Evolutionary conservation across 768 basidiomycete genomes (phyloP), one percentile per base, ranked within the genome.

Genomic region (Tylopilus sp.): DNA sequence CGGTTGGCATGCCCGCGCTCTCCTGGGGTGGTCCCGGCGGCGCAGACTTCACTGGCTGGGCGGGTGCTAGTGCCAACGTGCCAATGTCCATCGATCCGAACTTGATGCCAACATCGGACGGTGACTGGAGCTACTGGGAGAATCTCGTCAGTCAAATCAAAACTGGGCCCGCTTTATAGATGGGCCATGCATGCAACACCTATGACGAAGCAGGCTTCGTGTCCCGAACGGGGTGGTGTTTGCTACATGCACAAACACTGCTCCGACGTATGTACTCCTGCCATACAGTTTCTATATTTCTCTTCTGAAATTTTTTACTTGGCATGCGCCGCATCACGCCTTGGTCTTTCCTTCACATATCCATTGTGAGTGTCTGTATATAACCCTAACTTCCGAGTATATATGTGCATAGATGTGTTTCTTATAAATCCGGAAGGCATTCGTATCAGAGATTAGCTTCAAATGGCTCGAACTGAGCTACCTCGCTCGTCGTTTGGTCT

Each of bases 101-200:
- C 31, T 55, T 78, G 17, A 59, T 83, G 41, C 70, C 74, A 43
- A 78, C 75, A 5, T 53, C 79, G 42, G 85, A 86, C 53, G 83
- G 81, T 13, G 88, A 90, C 68, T 88, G 83, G 80, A 80, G 72
- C 51, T 91, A 90, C 60, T 90, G 88, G 88, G 88, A 91, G 62
- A 81, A 82, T 18, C 65, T 91, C 54, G 83, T 91, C n/a, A 85
- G 71, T 52, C 72, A 73, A 56, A 73, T 77, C 51, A 73, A 75
- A 50, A 68, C 69, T 35, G 70, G 73, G 7, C 64, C 73, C 20
- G 57, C 69, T 22, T 31, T 68, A 23, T 71, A 66, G 54, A 60
- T 48, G 41, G 28, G 28, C 25, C 36, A 49, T 40, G 35, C 44
- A 40, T 41, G 51, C 30, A 48, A n/a, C 21, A 43, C 44, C 10